phyloP scores from a whole-genome alignment of 192 early-diverging fungal genomes.

The Linderina pennispora region DNA sequence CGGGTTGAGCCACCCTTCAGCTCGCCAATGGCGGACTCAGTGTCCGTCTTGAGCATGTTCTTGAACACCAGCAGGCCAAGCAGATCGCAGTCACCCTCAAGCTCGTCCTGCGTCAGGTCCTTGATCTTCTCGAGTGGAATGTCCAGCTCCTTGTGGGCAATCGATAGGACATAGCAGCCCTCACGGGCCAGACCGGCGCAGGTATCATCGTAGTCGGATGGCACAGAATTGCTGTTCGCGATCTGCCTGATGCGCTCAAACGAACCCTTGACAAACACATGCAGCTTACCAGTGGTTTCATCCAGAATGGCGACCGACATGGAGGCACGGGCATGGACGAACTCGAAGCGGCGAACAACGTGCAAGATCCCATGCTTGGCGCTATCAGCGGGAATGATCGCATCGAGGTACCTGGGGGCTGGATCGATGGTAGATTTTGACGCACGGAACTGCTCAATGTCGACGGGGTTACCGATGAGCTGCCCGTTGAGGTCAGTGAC shows the following conservation, averaged over 20 bases:
- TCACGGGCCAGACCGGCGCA: conserved; percentile 54
- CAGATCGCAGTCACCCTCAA: conserved; percentile 54
- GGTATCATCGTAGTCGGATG: conserved; percentile 49
- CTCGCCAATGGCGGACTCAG: conserved; percentile 56
- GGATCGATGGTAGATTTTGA: conserved; percentile 11
- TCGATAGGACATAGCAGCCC: conserved; percentile 71
- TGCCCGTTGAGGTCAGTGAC: conserved; percentile 29
- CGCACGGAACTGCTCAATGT: conserved; percentile 16
- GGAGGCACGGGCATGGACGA: conserved; percentile 60
- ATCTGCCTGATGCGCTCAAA: conserved; percentile 66
- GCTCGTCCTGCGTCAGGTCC: conserved; percentile 48
- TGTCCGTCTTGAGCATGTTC: conserved; percentile 73
- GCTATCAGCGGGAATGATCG: conserved; percentile 22
- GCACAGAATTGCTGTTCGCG: conserved; percentile 16
- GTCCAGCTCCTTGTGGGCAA: conserved; percentile 53
- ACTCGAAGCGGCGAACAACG: conserved; percentile 65
- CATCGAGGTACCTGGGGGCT: conserved; percentile 38
- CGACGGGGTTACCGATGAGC: conserved; percentile 21
- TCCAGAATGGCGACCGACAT: conserved; percentile 67
- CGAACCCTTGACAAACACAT: conserved; percentile 62
- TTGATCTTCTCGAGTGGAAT: conserved; percentile 38
- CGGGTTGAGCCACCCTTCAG: conserved; percentile 66
- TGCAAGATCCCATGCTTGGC: conserved; percentile 17
- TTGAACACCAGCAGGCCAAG: conserved; percentile 69
- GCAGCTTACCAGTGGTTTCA: conserved; percentile 41